Evolutionary conservation across 805 yeast species (phyloP).

Genomic region (Barnettozyma pratensis): DNA sequence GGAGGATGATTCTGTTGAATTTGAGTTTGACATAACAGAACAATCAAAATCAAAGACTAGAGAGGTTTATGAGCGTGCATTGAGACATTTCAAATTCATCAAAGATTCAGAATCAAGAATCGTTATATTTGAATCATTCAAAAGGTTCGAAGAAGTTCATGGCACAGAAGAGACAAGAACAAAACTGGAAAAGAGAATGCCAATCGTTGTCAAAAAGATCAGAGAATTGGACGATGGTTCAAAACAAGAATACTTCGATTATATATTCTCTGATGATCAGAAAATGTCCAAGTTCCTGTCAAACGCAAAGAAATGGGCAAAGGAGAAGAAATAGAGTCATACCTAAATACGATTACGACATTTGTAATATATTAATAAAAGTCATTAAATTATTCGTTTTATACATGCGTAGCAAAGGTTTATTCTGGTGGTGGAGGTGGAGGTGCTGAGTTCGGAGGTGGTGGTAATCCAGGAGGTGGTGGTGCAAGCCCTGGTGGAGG

Average conservation of each 20-base stretch:
- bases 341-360: no score
- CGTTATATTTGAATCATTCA: slow-evolving; percentile 54
- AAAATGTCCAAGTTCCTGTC: slow-evolving; percentile 34
- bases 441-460: slow-evolving; percentile 5
- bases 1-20: slow-evolving; percentile 39
- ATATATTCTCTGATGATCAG: slow-evolving; percentile 63
- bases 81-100: slow-evolving; percentile 35
- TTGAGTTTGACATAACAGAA: slow-evolving; percentile 46
- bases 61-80: slow-evolving; percentile 49
- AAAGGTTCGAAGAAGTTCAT: slow-evolving; percentile 56
- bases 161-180: slow-evolving; percentile 42
- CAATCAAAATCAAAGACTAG: slow-evolving; percentile 50
- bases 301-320: slow-evolving; percentile 47
- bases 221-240: slow-evolving; percentile 37
- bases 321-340: slow-evolving; percentile 14
- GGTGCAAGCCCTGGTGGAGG: slow-evolving; percentile 9
- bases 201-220: slow-evolving; percentile 45
- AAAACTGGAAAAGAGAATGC: slow-evolving; percentile 42
- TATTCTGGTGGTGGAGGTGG: slow-evolving; percentile 1
- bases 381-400: no score
- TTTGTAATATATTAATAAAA: no score
- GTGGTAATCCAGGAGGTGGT: slow-evolving; percentile 7
- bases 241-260: slow-evolving; percentile 53
- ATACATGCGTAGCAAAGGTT: no score
- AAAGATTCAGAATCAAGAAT: slow-evolving; percentile 40